These are phyloP conservation scores for Candida nanaspora DNA, from an alignment of 805 yeast species.

Conservation along the genomic window DNA sequence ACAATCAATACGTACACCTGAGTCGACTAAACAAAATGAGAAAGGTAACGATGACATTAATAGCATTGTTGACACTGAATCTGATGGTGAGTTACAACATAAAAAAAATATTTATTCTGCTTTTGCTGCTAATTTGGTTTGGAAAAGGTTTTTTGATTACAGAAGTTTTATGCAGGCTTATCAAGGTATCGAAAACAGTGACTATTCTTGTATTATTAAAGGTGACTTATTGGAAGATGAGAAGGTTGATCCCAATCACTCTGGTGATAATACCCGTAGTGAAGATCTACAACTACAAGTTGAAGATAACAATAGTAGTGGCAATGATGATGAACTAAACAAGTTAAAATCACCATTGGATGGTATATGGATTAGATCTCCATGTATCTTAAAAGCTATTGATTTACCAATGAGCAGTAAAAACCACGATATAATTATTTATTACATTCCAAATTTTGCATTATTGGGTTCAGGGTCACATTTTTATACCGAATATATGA, in stretches of 20 bases:
- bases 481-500: slow-evolving; percentile 38
- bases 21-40: slow-evolving; percentile 4
- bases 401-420: slow-evolving; percentile 2
- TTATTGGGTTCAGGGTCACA: slow-evolving; percentile 24
- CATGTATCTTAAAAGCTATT: slow-evolving; percentile 26
- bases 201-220: slow-evolving; percentile 11
- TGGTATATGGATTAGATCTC: slow-evolving; percentile 22
- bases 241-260: neutral
- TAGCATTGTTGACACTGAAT: neutral
- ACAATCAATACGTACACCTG: too few species aligned
- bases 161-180: slow-evolving; percentile 26
- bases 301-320: too few species aligned
- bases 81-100: too few species aligned
- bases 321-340: neutral
- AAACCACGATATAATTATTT: slow-evolving; percentile 33
- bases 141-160: slow-evolving; percentile 24
- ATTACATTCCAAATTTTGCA: slow-evolving; percentile 39
- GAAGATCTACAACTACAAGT: neutral
- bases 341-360: neutral
- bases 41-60: neutral
- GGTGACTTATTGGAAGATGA: neutral
- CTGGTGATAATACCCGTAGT: neutral
- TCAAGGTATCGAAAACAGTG: slow-evolving; percentile 27
- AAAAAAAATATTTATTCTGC: slow-evolving; percentile 11
- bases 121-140: slow-evolving; percentile 23